Percentiles rank a stretch among this genome's conserved stretches.
These are phyloP conservation scores for Penicillium polonicum DNA, from an alignment of 2,329 filamentous ascomycete genomes.

Conservation along the genomic window DNA sequence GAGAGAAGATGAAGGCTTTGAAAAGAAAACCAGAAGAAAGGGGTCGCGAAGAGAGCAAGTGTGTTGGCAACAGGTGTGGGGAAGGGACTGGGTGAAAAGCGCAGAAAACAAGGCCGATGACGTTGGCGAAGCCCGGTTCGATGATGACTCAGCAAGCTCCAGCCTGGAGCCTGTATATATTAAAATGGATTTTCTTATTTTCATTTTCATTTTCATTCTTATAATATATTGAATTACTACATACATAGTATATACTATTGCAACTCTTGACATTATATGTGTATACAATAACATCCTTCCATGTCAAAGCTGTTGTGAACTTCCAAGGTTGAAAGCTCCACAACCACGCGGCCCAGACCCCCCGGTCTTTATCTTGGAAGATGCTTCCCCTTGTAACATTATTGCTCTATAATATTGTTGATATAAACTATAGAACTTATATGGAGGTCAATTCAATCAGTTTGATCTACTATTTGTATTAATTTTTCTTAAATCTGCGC, in stretches of 20 bases:
- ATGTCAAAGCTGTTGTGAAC: not conserved
- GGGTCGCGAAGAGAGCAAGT: slow-evolving; percentile 17
- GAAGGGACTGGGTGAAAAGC: slow-evolving; percentile 28
- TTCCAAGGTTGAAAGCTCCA: slow-evolving; percentile 2
- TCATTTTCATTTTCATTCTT: no score
- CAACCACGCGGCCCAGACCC: slow-evolving; percentile 12
- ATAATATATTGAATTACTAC: not conserved
- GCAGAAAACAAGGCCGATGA: slow-evolving; percentile 34
- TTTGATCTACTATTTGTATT: not conserved
- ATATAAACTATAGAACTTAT: not conserved
- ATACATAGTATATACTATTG: not conserved
- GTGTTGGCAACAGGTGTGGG: slow-evolving; percentile 29
- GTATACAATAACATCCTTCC: not conserved
- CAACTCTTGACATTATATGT: not conserved
- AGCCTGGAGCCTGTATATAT: not conserved
- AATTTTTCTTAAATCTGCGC: not conserved
- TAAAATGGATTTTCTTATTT: not conserved
- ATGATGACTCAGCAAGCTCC: slow-evolving; percentile 18
- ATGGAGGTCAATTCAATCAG: not conserved
- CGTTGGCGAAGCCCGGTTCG: slow-evolving; percentile 29
- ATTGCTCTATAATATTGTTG: not conserved
- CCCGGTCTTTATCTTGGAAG: slow-evolving; percentile 6
- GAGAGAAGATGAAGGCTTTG: not conserved
- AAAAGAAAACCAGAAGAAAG: slow-evolving; percentile 7
- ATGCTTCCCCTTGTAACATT: not conserved